Conservation (phyloP, 305 asterid genomes). For the Salvia sclarea region DNA sequence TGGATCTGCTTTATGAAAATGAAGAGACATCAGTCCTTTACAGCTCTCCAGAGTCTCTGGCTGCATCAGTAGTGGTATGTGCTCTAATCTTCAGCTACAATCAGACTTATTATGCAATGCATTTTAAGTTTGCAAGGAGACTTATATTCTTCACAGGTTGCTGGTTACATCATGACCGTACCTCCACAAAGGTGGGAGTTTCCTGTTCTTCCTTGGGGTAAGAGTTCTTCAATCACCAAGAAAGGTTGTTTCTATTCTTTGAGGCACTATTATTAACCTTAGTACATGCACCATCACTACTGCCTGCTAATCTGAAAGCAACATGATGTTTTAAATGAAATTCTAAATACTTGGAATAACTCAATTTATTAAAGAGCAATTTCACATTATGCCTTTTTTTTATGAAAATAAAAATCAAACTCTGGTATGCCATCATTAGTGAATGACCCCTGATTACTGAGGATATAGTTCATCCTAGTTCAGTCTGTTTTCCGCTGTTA, state of each 20-base stretch:
- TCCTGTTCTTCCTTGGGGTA: slow-evolving; percentile 89
- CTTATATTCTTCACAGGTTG: slow-evolving; percentile 48
- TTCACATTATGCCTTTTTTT: too few species aligned
- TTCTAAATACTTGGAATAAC: background rate
- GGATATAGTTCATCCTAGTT: background rate
- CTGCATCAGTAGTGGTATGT: slow-evolving; percentile 71
- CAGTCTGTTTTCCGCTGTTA: background rate
- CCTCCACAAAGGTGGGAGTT: slow-evolving; percentile 77
- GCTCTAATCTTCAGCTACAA: slow-evolving; percentile 18
- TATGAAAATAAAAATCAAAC: too few species aligned
- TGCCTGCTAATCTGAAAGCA: slow-evolving; percentile 11
- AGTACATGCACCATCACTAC: slow-evolving; percentile 7
- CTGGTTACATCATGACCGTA: slow-evolving; percentile 68
- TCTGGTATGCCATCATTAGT: background rate
- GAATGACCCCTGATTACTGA: background rate
- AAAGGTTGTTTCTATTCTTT: slow-evolving; percentile 8
- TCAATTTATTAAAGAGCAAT: background rate
- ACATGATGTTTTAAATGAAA: slow-evolving; percentile 4
- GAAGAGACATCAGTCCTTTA: slow-evolving; percentile 57
- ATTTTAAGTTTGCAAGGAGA: slow-evolving; percentile 4
- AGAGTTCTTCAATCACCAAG: slow-evolving; percentile 28
- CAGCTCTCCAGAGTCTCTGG: slow-evolving; percentile 56
- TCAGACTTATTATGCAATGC: background rate
- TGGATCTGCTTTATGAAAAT: slow-evolving; percentile 83
- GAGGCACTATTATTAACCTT: slow-evolving; percentile 7